phyloP scores from a whole-genome alignment of 2,329 filamentous ascomycete genomes.

The Fusarium illudens region DNA sequence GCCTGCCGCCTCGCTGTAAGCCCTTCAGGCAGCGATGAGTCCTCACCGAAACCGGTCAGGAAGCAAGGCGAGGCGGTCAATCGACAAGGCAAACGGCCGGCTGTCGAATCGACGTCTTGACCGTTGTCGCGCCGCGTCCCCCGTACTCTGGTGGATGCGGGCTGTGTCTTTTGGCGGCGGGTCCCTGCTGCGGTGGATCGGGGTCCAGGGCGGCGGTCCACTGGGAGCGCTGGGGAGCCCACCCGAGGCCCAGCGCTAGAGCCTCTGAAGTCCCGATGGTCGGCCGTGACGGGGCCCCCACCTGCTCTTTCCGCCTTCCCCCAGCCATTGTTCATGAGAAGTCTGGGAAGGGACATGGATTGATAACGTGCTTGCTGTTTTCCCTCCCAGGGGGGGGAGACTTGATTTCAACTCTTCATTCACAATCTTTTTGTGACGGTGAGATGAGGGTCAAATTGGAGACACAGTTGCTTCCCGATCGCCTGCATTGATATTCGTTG shows the following conservation, averaged over 20 bases:
- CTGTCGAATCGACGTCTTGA: slow-evolving; percentile 5
- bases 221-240: slow-evolving; percentile 12
- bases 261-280: slow-evolving; percentile 18
- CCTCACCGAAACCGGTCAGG: slow-evolving; percentile 24
- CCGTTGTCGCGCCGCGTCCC: neutral
- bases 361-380: slow-evolving; percentile 22
- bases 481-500: neutral
- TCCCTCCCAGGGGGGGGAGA: neutral
- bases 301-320: slow-evolving; percentile 12
- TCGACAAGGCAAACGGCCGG: neutral
- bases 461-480: neutral
- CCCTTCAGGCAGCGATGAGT: neutral
- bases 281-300: slow-evolving; percentile 10
- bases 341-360: slow-evolving; percentile 3
- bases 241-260: slow-evolving; percentile 2
- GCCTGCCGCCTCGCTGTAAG: neutral
- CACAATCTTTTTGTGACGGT: slow-evolving; percentile 9
- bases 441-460: neutral
- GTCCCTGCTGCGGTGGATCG: slow-evolving; percentile 16
- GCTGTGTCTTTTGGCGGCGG: slow-evolving; percentile 6
- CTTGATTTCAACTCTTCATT: slow-evolving; percentile 7
- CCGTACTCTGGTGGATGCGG: slow-evolving; percentile 18
- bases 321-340: slow-evolving; percentile 31
- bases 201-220: slow-evolving; percentile 9
- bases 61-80: slow-evolving; percentile 25